phyloP scores from a whole-genome alignment of 495 filamentous ascomycete species.

The Hypoxylon subgilvum region DNA sequence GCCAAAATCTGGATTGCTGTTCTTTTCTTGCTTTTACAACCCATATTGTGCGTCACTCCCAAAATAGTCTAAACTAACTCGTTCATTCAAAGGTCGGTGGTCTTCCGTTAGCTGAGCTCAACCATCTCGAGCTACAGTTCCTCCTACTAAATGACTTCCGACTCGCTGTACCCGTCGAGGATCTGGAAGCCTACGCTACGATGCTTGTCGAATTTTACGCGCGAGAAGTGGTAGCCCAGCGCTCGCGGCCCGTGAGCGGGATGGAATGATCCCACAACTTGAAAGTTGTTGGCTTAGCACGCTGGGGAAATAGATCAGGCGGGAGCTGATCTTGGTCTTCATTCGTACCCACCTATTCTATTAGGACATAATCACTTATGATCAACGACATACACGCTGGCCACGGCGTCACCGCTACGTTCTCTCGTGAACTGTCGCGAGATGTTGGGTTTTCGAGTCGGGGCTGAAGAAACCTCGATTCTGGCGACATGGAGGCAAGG shows the following conservation, averaged over 20 bases:
- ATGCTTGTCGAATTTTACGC: slow-evolving; percentile 99
- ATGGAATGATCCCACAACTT: slow-evolving; percentile 14
- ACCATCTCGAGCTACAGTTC: slow-evolving; percentile 97
- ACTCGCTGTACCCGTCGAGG: slow-evolving; percentile 90
- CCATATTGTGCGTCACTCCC: not conserved
- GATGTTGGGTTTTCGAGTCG: slow-evolving; percentile 12
- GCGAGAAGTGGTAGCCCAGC: slow-evolving; percentile 78
- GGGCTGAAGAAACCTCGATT: slow-evolving; percentile 22
- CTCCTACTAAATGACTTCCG: slow-evolving; percentile 96
- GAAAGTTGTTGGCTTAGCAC: slow-evolving; percentile 28
- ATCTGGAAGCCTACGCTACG: slow-evolving; percentile 95
- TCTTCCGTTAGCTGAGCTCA: slow-evolving; percentile 92
- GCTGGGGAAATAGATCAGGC: too few relatives aligned
- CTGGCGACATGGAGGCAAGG: not conserved
- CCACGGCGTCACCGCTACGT: slow-evolving; percentile 6
- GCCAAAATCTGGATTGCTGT: too few relatives aligned
- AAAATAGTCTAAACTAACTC: not conserved
- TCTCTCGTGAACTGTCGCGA: not conserved
- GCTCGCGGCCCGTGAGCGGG: slow-evolving; percentile 37
- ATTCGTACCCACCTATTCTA: slow-evolving; percentile 4
- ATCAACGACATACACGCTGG: slow-evolving; percentile 5
- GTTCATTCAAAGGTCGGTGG: slow-evolving; percentile 77
- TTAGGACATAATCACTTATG: slow-evolving; percentile 12
- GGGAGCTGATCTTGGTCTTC: slow-evolving; percentile 4
- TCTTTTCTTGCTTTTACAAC: too few relatives aligned